Percentiles rank a stretch among this genome's conserved stretches.
phyloP scores from a whole-genome alignment of 2,329 filamentous ascomycete species.

The Akanthomyces uredinophilus region DNA sequence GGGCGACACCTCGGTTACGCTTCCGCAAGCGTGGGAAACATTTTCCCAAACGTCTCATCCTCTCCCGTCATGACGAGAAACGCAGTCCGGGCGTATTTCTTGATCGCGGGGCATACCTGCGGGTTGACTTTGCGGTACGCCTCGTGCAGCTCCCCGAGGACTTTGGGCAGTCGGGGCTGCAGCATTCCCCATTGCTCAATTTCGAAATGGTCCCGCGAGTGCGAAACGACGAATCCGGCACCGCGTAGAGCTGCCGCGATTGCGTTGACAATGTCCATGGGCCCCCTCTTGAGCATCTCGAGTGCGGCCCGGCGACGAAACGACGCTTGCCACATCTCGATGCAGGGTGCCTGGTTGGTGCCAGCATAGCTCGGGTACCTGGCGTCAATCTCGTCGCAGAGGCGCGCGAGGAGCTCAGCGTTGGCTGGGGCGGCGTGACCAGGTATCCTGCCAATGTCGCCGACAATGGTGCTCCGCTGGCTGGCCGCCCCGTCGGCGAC shows the following conservation, averaged over 20 bases:
- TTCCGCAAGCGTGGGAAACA: neutral
- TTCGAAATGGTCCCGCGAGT: neutral
- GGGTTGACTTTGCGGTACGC: neutral
- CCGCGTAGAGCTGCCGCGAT: neutral
- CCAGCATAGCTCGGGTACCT: neutral
- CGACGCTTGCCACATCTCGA: neutral
- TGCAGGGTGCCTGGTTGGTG: neutral
- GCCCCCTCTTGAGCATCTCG: too few relatives aligned
- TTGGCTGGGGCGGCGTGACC: neutral
- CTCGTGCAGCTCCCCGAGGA: neutral
- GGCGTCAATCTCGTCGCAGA: conserved; percentile 41
- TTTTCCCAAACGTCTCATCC: neutral
- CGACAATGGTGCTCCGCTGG: too few relatives aligned
- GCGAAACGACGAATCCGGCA: neutral
- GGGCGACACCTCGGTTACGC: too few relatives aligned
- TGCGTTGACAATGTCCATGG: neutral
- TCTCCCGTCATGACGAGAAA: neutral
- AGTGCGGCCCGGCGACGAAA: neutral
- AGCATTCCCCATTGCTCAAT: neutral
- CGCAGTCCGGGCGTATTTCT: neutral
- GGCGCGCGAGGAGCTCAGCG: conserved; percentile 28
- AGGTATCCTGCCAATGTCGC: too few relatives aligned
- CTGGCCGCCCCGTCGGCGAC: too few relatives aligned
- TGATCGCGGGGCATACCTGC: neutral
- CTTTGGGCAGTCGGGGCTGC: neutral